Evolutionary conservation across 331 rosid species (phyloP), one percentile per base, ranked within the genome.

Genomic region (Cucumis variabilis): DNA sequence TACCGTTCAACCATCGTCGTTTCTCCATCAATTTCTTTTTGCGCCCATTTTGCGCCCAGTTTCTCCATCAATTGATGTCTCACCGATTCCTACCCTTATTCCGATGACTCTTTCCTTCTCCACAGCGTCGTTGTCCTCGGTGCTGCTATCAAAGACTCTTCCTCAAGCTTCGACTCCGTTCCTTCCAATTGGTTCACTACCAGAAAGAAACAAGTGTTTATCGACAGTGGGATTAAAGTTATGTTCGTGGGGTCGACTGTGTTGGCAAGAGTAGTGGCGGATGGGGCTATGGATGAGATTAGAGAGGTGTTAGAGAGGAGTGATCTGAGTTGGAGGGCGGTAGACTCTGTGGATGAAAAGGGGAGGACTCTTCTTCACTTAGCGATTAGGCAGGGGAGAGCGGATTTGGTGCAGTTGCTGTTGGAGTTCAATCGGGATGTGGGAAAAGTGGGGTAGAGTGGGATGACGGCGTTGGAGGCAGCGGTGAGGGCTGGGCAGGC

Each of bases 81-180:
- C 21, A 97, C 98, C 0, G 93, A 94, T 17, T 89, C 92, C 0
- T 95, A 92, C 37, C 99, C 98, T 23, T 89, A 85, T 65, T 87
- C 92, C 12, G 88, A 93, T 6, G 98, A 96, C 33, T 92, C 98
- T 1, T 96, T 96, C 87, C 97, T 95, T 15, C 88, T 96, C 13
- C 98, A 94, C 51, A 96, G 98, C 67, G 98, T 95, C 2, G 93
- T 96, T 1, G 98, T 92, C 11, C 99, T 97, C 0, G 99, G 99
- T 0, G 99, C 98, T 13, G 89, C 94, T 41, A 87, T 92, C 60
- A 93, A 91, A 73, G 95, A 92, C 23, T 88, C 94, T 30, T 94
- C 96, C 0, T 94, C 93, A 0, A 91, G 86, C 82, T 96, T 90
- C 11, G 98, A 96, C 37, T 89, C 94, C 5, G 95, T 94, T 11